Percentiles rank a stretch among this genome's conserved stretches.
phyloP scores from a whole-genome alignment of 2,329 filamentous ascomycete species.

The Coniella vitis region DNA sequence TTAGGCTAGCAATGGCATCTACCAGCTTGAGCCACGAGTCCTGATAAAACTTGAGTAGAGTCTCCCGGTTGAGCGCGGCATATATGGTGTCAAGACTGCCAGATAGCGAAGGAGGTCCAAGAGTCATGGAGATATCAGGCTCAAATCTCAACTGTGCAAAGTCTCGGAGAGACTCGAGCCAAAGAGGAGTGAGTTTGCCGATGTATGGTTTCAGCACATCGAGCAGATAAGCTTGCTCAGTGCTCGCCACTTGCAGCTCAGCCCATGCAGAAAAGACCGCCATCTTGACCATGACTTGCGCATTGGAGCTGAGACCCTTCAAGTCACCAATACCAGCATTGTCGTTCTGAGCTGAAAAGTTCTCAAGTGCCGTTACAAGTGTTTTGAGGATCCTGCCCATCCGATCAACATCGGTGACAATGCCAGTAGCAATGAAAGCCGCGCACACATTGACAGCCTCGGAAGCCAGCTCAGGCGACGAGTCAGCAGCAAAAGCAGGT shows the following conservation, averaged over 20 bases:
- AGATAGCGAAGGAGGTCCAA: slow-evolving; percentile 73
- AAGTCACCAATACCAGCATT: slow-evolving; percentile 87
- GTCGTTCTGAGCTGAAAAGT: slow-evolving; percentile 76
- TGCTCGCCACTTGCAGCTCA: slow-evolving; percentile 89
- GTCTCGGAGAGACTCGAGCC: slow-evolving; percentile 87
- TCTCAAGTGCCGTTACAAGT: slow-evolving; percentile 82
- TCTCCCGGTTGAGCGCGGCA: slow-evolving; percentile 88
- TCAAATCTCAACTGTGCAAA: slow-evolving; percentile 88
- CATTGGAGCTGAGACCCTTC: slow-evolving; percentile 87
- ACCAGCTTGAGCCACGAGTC: slow-evolving; percentile 95
- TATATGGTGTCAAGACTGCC: slow-evolving; percentile 91
- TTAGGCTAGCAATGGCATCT: slow-evolving; percentile 92
- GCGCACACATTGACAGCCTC: slow-evolving; percentile 97
- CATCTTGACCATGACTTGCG: slow-evolving; percentile 98
- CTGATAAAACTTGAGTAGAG: slow-evolving; percentile 90
- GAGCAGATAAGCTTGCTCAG: slow-evolving; percentile 81
- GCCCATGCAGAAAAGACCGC: slow-evolving; percentile 96
- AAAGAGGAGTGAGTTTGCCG: slow-evolving; percentile 81
- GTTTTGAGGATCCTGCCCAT: slow-evolving; percentile 98
- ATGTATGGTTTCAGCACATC: slow-evolving; percentile 89
- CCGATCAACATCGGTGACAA: slow-evolving; percentile 94
- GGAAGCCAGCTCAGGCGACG: slow-evolving; percentile 88
- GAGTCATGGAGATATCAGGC: slow-evolving; percentile 88
- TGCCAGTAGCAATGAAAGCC: slow-evolving; percentile 94
- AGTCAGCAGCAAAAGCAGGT: slow-evolving; percentile 91